These are phyloP conservation scores for Kondoa subrosea DNA, from an alignment of 768 basidiomycete genomes.

Conservation along the genomic window DNA sequence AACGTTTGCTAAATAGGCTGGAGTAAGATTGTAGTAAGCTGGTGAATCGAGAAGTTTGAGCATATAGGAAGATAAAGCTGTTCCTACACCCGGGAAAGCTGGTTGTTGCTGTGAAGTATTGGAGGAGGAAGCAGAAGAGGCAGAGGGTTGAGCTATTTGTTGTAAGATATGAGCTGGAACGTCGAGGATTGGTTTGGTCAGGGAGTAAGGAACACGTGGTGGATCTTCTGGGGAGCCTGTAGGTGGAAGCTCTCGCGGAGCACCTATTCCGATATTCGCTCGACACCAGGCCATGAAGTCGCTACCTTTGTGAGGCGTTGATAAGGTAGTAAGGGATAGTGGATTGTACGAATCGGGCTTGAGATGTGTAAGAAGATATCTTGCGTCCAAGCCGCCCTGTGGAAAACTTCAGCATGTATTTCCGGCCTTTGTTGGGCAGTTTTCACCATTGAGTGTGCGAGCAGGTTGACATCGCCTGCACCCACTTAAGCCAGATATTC, in stretches of 20 bases:
- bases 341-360: conserved; percentile 68
- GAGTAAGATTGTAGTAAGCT: conserved; percentile 84
- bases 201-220: conserved; percentile 33
- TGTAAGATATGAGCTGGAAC: conserved; percentile 21
- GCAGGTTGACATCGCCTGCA: conserved; percentile 72
- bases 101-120: conserved; percentile 9
- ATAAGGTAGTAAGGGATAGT: conserved; percentile 68
- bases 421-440: neutral
- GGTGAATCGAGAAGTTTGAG: conserved; percentile 85
- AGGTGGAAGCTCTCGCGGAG: conserved; percentile 21
- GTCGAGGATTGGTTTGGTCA: conserved; percentile 36
- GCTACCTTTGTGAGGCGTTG: conserved; percentile 86
- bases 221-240: conserved; percentile 20
- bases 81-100: conserved; percentile 38
- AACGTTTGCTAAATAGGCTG: conserved; percentile 51
- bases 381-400: conserved; percentile 74
- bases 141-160: conserved; percentile 13
- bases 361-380: conserved; percentile 75
- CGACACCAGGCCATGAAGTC: conserved; percentile 98
- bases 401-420: neutral
- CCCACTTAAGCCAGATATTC: neutral
- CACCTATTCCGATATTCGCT: conserved; percentile 78
- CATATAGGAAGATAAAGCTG: conserved; percentile 70
- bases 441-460: conserved; percentile 78
- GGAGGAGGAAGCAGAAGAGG: conserved; percentile 17